Conservation (phyloP, 2,329 filamentous ascomycete genomes). For the Colletotrichum higginsianum region DNA sequence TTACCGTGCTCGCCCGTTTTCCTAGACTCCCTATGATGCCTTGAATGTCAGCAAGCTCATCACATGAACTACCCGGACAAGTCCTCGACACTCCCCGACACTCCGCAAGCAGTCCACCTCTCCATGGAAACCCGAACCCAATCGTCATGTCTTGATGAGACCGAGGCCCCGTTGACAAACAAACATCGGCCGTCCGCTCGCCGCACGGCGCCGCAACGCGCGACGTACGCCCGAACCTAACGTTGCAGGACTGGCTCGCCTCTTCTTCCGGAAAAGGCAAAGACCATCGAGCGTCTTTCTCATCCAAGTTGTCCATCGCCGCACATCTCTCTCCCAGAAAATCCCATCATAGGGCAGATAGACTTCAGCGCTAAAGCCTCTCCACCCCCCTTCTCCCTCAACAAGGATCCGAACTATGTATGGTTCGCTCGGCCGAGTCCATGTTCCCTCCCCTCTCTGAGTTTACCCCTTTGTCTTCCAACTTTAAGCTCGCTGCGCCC, state of each 20-base stretch:
- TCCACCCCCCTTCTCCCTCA: slow-evolving; percentile 3
- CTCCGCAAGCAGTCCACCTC: not conserved
- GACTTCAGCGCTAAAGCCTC: slow-evolving; percentile 25
- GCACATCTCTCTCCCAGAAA: not conserved
- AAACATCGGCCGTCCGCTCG: not conserved
- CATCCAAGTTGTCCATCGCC: not conserved
- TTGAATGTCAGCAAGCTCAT: not conserved
- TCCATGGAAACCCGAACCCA: not conserved
- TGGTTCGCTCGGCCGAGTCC: slow-evolving; percentile 28
- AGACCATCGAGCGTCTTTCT: not conserved
- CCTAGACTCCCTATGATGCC: not conserved
- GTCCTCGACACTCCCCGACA: slow-evolving; percentile 7
- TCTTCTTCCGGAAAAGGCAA: slow-evolving; percentile 11
- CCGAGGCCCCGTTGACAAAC: slow-evolving; percentile 7
- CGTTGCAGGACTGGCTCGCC: slow-evolving; percentile 2
- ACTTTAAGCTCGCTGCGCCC: not conserved
- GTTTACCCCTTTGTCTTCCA: not conserved
- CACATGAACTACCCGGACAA: slow-evolving; percentile 14
- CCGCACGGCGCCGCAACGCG: slow-evolving; percentile 1
- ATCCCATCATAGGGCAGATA: slow-evolving; percentile 12
- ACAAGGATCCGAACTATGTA: slow-evolving; percentile 18
- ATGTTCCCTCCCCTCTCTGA: not conserved
- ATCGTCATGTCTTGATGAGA: slow-evolving; percentile 8
- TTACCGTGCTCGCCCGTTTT: not conserved
- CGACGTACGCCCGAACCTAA: slow-evolving; percentile 12